Evolutionary conservation across 2,329 filamentous ascomycete genomes (phyloP).

Genomic region (Aspergillus ruber): DNA sequence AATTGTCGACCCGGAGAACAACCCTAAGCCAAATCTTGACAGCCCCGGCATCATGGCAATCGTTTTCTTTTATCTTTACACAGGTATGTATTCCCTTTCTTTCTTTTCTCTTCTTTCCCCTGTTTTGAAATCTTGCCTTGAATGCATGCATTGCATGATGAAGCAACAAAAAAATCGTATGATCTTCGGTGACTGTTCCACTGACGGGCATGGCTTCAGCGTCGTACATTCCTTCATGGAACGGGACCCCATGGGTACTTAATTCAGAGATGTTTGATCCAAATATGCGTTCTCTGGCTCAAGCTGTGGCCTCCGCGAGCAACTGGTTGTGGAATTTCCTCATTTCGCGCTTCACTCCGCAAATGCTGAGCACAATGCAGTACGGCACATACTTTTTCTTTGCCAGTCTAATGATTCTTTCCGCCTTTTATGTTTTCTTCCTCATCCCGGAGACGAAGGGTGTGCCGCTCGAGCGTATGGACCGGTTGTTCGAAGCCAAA

Average conservation of each 20-base stretch:
- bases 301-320: slow-evolving; percentile 54
- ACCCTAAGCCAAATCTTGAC: slow-evolving; percentile 17
- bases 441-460: slow-evolving; percentile 61
- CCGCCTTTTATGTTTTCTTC: slow-evolving; percentile 56
- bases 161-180: too few species aligned
- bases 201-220: slow-evolving; percentile 21
- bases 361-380: slow-evolving; percentile 37
- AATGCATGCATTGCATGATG: too few species aligned
- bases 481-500: slow-evolving; percentile 50
- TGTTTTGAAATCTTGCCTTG: too few species aligned
- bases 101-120: too few species aligned
- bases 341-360: slow-evolving; percentile 31
- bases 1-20: slow-evolving; percentile 24
- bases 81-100: slow-evolving; percentile 17
- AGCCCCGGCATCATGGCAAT: slow-evolving; percentile 39
- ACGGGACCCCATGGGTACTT: slow-evolving; percentile 69
- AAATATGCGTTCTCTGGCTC: slow-evolving; percentile 62
- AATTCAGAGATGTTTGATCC: slow-evolving; percentile 69
- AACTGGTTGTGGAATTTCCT: slow-evolving; percentile 34
- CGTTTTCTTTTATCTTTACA: slow-evolving; percentile 68
- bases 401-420: slow-evolving; percentile 54
- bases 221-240: slow-evolving; percentile 67
- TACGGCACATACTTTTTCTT: slow-evolving; percentile 67
- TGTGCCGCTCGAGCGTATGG: slow-evolving; percentile 60
- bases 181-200: too few species aligned